Base-by-base conservation (phyloP, 257 asterid species). In the Solanum pennellii region DNA sequence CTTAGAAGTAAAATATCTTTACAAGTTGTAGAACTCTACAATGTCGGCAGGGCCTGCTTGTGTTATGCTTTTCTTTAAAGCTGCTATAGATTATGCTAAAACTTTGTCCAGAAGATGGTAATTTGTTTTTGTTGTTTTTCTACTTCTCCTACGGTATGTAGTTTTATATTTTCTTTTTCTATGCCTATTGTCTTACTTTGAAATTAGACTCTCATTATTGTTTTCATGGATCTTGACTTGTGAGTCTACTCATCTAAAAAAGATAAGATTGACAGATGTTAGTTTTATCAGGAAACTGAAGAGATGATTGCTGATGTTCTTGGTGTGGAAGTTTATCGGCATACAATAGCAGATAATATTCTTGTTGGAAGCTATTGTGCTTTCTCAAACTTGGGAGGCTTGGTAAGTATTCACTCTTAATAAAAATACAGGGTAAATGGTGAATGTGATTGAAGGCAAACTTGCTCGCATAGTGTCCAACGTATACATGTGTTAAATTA, bases 221-320 rank as follows among this genome's bases (percentile, higher is more conserved):
- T 1, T 65, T 31, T n/a, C 72, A n/a, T 62, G 71, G 33, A 62
- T 62, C 72, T 65, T n/a, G 13, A 62, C 71, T 23, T 62, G 71
- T 65, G 71, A 65, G 16, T 65, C 1, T 65, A 62, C 18, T 65
- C 72, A 11, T 65, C 72, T 65, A 25, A 65, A 65, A 29, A n/a
- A 10, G 31, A 62, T n/a, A 42, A 76, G 83, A 76, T 76, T 47
- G n/a, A 9, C 7, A 60, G 9, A 39, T 59, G 42, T 44, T 31
- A n/a, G 66, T 59, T 73, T 82, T 65, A 8, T 86, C 90, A 95
- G 98, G 98, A 95, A 89, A 96, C 99, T 10, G 98, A 96, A 92
- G 97, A 96, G 89, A 44, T 96, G 93, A 94, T 96, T 84, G 94
- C 95, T 20, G 98, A 96, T 93, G 94, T 92, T 86, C 97, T 96